Base-by-base conservation (phyloP, 2,329 filamentous ascomycete species). In the Colletotrichum australisinense region DNA sequence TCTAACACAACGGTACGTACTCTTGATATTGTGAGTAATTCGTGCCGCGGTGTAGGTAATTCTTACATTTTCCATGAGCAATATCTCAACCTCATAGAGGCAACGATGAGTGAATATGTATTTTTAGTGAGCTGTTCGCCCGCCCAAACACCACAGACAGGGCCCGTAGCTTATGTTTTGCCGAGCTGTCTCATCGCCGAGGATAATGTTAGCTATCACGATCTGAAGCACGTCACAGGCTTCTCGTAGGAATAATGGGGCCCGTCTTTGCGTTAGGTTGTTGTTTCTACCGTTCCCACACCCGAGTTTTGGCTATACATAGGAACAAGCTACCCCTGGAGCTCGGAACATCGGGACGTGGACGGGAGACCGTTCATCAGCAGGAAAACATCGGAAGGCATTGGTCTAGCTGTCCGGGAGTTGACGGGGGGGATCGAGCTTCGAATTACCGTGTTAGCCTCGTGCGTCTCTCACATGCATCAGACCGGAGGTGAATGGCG, bases 311-410 rank as follows among this genome's bases (percentile, higher is more conserved):
- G 67, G 71, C 71, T 73, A 70, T 70, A 71, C 42, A 66, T 71
- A 70, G 67, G 56, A 60, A 38, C 52, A 32, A 72, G 66, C 42
- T 85, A 55, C 49, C 38, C 22, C 58, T 46, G 60, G 69, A 26
- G 22, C 24, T 68, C 35, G 57, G 56, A 46, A 62, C 46, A 19
- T 42, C 38, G 38, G 38, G 38, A 42, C 38, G 38, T 8, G 38
- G 38, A 42, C 16, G 38, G 38, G 28, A 56, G 32, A 30, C 28
- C 38, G 60, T 65, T 49, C 56, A 46, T 57, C n/a, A 52, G 60
- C 46, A 71, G 67, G 67, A 57, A 73, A 46, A 62, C 60, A 62
- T 42, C 56, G 67, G 71, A 69, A 66, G 28, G 57, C 24, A 62
- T 62, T 42, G 56, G 60, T 42, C 38, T 22, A 62, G 38, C n/a